Base-by-base conservation (phyloP, 352 stramenopile species). In the Globisporangium apiculatum region DNA sequence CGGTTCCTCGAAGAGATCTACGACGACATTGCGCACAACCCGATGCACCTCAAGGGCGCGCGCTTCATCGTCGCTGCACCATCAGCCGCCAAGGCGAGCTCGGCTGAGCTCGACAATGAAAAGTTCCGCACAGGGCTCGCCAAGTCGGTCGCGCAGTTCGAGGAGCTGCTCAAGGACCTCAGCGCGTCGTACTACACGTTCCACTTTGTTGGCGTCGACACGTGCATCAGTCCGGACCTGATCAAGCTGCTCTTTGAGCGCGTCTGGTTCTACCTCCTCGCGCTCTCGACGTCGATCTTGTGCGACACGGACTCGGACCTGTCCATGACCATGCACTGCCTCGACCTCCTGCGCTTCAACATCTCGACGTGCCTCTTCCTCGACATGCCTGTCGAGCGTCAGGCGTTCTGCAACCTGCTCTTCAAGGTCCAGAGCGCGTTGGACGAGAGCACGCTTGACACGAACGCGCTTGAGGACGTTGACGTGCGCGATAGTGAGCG, bases 221-320 rank as follows among this genome's bases (percentile, higher is more conserved):
- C 86, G 1, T 80, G 75, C 35, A 94, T 95, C 59, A 95, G 86
- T 53, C 83, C 83, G 4, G 91, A 98, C 41, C 67, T 98, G 35
- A 94, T 98, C 64, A 96, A 96, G 61, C 69, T 95, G 12, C 73
- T 97, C 9, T 97, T 98, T 40, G 80, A 95, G 53, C 81, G 91
- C 7, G 92, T 95, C n/a, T 99, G 94, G 93, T 97, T 98, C 64
- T 91, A 97, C 47, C 87, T 98, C 54, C 79, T 94, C n/a, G 79
- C 86, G 37, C 67, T 96, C 0, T 84, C 83, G 37, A 94, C 83
- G 7, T 91, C 79, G 1, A 95, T 95, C 54, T 59, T 96, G 50
- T 83, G 80, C 37, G 86, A 91, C 60, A 74, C 67, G 52, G 78
- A 91, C 61, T 83, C 79, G 9, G 80, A 95, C 65, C 58, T 93